Evolutionary conservation across 2,329 filamentous ascomycete species (phyloP), one percentile per base, ranked within the genome.

Genomic region (Sarocladiaceae sp.): DNA sequence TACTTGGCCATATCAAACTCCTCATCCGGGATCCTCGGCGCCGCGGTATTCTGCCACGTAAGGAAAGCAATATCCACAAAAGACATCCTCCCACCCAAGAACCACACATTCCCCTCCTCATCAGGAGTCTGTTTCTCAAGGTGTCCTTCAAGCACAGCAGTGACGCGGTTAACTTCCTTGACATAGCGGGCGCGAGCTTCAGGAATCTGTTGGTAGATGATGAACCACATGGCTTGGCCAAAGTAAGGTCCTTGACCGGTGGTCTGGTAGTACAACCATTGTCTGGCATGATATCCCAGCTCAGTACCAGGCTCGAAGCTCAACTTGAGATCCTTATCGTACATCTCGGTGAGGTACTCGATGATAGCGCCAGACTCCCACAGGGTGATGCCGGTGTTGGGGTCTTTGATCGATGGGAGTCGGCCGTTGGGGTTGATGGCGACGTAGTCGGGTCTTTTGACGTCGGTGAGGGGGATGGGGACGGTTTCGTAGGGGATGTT

Each of bases 231-330:
- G 7, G 54, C 57, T 57, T 76, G 70, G 3, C 73, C 74, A 46
- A 62, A 76, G 56, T 75, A 76, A 0, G 73, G 73, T 0, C 72
- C 73, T 58, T 75, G 67, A 10, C 71, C 71, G 49, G 61, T 33
- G 29, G 29, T 33, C 29, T 33, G 60, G 40, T 61, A 60, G 40
- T 51, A 51, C 23, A 58, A 54, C 57, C 55, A 60, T 31, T 60
- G 58, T 22, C 54, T 52, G 31, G 31, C 40, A 23, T 53, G 54
- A 26, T 57, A 36, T 51, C 47, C 35, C 15, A 55, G 53, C 23
- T 36, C 47, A 17, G 50, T 44, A 18, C 53, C 53, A 10, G 33
- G 42, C n/a, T n/a, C n/a, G 52, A 53, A 53, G 42, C 46, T 51
- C 17, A 61, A 29, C 51, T 46, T 57, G 52, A 46, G 28, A n/a